Percentiles rank a stretch among this genome's conserved stretches.
Conservation (phyloP, 2,329 filamentous ascomycete genomes). For the Penicillium sp. region DNA sequence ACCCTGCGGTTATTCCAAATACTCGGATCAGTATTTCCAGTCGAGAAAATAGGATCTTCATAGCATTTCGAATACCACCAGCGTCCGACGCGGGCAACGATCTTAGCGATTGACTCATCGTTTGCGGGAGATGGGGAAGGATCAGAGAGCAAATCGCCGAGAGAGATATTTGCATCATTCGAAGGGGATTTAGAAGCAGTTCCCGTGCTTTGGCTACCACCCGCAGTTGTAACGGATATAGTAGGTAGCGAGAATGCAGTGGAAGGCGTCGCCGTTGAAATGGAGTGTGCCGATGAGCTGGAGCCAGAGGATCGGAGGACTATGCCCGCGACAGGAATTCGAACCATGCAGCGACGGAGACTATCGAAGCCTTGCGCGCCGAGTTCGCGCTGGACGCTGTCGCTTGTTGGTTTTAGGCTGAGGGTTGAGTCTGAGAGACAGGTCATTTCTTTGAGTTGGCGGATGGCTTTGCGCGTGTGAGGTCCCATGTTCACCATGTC, state of each 20-base stretch:
- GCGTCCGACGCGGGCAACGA: slow-evolving; percentile 84
- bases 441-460: slow-evolving; percentile 47
- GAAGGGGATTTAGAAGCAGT: slow-evolving; percentile 31
- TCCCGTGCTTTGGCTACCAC: slow-evolving; percentile 14
- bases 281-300: slow-evolving; percentile 38
- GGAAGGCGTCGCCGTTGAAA: slow-evolving; percentile 27
- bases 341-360: slow-evolving; percentile 50
- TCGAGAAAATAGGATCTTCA: slow-evolving; percentile 61
- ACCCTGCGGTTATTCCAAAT: slow-evolving; percentile 78
- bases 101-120: slow-evolving; percentile 85
- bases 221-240: slow-evolving; percentile 22
- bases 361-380: slow-evolving; percentile 48
- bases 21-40: slow-evolving; percentile 53
- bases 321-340: slow-evolving; percentile 48
- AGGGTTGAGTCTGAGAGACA: slow-evolving; percentile 43
- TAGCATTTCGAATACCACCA: slow-evolving; percentile 98
- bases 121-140: slow-evolving; percentile 65
- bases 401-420: slow-evolving; percentile 48
- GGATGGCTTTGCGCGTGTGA: slow-evolving; percentile 45
- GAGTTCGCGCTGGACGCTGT: slow-evolving; percentile 48
- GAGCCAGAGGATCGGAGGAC: slow-evolving; percentile 44
- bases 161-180: slow-evolving; percentile 43
- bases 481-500: slow-evolving; percentile 53
- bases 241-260: slow-evolving; percentile 25
- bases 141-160: slow-evolving; percentile 72